Evolutionary conservation across 2,329 filamentous ascomycete species (phyloP).

Genomic region (Pseudogymnoascus sp.): DNA sequence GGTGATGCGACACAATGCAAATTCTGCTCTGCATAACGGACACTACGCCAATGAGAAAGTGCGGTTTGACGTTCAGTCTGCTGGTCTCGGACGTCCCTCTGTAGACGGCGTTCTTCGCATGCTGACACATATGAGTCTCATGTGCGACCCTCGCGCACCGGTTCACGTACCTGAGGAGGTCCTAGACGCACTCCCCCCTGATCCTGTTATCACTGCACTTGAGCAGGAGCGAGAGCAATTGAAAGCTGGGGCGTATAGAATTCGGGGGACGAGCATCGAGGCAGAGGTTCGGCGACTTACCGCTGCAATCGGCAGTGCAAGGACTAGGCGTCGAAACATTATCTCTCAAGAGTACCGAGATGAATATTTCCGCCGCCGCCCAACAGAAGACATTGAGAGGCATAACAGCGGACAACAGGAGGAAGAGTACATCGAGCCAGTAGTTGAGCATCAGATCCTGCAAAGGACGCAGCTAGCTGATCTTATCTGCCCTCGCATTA

Average conservation of each 20-base stretch:
- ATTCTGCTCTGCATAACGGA: conserved; percentile 4
- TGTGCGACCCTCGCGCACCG: conserved; percentile 1
- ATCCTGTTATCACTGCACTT: conserved; percentile 4
- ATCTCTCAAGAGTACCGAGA: conserved; percentile 4
- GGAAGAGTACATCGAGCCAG: conserved; percentile 11
- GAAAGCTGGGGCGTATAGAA: conserved; percentile 6
- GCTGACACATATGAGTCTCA: conserved; percentile 12
- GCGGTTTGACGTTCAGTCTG: conserved; percentile 16
- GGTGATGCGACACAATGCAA: conserved; percentile 13
- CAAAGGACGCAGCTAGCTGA: conserved; percentile 14
- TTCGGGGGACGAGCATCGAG: conserved; percentile 8
- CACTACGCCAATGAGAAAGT: conserved; percentile 12
- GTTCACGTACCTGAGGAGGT: not conserved
- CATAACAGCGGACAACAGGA: conserved; percentile 14
- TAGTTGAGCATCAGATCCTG: conserved; percentile 17
- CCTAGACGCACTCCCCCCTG: conserved; percentile 1
- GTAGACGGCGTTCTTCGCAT: conserved; percentile 3
- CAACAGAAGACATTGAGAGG: conserved; percentile 17
- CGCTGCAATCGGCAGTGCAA: not conserved
- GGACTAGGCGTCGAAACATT: conserved; percentile 7
- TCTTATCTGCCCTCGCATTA: conserved; percentile 14
- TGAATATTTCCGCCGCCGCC: not conserved
- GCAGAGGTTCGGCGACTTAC: conserved; percentile 10
- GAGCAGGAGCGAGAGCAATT: conserved; percentile 8
- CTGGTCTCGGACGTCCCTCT: conserved; percentile 15